Evolutionary conservation across 768 basidiomycete genomes (phyloP).

Genomic region (Mrakia gelida): DNA sequence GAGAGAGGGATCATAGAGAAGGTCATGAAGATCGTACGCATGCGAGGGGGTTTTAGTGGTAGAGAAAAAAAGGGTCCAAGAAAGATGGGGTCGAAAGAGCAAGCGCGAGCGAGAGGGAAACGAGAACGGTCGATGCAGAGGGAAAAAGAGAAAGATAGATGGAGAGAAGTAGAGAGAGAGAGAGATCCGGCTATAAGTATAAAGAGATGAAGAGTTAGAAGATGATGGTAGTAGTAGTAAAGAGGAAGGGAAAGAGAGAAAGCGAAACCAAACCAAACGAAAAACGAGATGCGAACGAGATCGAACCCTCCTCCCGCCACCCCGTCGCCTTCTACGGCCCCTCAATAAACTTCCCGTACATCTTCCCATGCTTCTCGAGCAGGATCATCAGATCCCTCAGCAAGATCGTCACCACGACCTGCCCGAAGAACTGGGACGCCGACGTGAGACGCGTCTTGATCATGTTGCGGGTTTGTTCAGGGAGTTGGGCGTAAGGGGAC

Average conservation of each 20-base stretch:
- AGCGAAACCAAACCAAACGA: background rate
- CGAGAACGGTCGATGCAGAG: background rate
- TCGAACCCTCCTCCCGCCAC: background rate
- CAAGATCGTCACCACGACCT: slow-evolving; percentile 5
- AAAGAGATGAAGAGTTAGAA: background rate
- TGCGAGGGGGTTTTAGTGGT: background rate
- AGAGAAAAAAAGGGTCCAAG: no score
- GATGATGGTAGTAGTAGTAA: background rate
- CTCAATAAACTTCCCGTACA: background rate
- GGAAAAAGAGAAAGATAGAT: background rate
- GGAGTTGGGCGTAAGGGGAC: background rate
- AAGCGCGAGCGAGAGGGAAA: background rate
- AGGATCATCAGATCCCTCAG: background rate
- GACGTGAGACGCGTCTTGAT: background rate
- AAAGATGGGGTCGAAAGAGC: background rate
- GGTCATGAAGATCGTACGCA: no score
- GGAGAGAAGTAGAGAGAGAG: background rate
- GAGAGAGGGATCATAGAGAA: background rate
- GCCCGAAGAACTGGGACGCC: background rate
- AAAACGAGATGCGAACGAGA: no score
- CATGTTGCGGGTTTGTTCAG: background rate
- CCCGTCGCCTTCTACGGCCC: background rate
- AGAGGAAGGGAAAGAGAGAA: background rate
- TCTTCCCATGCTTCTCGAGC: slow-evolving; percentile 1
- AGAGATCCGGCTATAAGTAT: background rate